Conservation (phyloP, 2,329 filamentous ascomycete species). For the Erysiphe pulchra region DNA sequence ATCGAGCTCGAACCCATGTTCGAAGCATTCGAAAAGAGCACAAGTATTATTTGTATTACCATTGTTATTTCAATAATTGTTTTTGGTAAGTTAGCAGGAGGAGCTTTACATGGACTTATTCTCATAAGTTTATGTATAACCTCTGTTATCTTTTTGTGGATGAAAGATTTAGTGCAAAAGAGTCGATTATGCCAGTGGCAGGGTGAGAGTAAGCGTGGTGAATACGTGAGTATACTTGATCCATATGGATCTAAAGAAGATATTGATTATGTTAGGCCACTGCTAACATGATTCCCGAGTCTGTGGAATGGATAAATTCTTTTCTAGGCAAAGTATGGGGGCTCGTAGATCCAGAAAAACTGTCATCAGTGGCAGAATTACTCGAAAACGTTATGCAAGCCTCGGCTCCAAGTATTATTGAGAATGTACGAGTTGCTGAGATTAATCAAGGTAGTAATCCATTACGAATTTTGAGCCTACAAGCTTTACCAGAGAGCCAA, state of each 20-base stretch:
- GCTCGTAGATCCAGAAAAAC: conserved; percentile 86
- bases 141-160: conserved; percentile 68
- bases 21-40: conserved; percentile 44
- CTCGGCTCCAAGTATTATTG: conserved; percentile 70
- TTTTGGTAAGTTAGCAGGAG: conserved; percentile 57
- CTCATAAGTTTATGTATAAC: conserved; percentile 45
- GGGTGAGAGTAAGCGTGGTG: conserved; percentile 60
- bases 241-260: not conserved
- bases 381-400: conserved; percentile 93
- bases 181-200: conserved; percentile 72
- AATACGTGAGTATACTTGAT: conserved; percentile 27
- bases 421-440: conserved; percentile 83
- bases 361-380: conserved; percentile 69
- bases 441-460: conserved; percentile 88
- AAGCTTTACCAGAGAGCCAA: conserved; percentile 60
- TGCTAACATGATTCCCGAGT: conserved; percentile 74
- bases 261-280: conserved; percentile 28
- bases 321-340: conserved; percentile 68
- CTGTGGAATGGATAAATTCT: conserved; percentile 90
- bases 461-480: conserved; percentile 62
- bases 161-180: conserved; percentile 61
- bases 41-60: conserved; percentile 40
- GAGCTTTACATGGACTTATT: conserved; percentile 48
- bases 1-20: conserved; percentile 83
- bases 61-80: conserved; percentile 53